Conservation (phyloP, 495 filamentous ascomycete species). For the Letharia lupina region DNA sequence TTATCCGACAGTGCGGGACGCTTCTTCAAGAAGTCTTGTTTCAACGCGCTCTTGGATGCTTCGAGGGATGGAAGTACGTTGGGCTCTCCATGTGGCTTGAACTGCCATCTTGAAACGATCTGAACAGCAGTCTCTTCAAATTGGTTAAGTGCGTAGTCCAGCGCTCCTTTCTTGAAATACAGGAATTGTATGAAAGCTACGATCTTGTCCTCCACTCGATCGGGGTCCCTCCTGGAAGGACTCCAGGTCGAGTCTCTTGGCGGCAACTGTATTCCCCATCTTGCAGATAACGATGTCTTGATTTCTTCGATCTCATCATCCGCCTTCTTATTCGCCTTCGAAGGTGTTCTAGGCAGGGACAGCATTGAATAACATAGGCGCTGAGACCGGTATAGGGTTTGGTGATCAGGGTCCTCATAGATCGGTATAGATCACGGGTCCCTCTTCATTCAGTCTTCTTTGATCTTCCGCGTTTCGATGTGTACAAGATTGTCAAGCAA, state of each 20-base stretch:
- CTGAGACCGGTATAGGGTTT: neutral
- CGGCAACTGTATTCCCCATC: conserved; percentile 22
- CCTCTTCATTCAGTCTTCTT: neutral
- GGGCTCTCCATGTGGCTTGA: conserved; percentile 21
- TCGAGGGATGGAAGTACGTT: conserved; percentile 19
- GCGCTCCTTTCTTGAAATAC: conserved; percentile 15
- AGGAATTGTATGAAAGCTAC: conserved; percentile 12
- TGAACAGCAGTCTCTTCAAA: conserved; percentile 21
- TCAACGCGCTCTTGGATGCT: conserved; percentile 1
- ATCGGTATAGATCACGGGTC: neutral
- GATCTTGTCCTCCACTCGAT: conserved; percentile 18
- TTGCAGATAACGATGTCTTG: conserved; percentile 16
- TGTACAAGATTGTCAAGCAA: neutral
- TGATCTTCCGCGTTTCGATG: neutral
- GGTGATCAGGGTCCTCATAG: neutral
- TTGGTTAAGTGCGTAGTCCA: conserved; percentile 13
- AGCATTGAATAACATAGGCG: conserved; percentile 13
- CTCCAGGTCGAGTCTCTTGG: conserved; percentile 13
- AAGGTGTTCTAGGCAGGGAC: conserved; percentile 16
- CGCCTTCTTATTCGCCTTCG: conserved; percentile 20
- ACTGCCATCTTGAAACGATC: conserved; percentile 19
- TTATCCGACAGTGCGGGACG: neutral
- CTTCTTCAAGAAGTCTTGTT: conserved; percentile 17
- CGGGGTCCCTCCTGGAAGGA: conserved; percentile 12
- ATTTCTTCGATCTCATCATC: conserved; percentile 21